Conservation (phyloP, 2,329 filamentous ascomycete genomes). For the Emergomyces pasteurianus region DNA sequence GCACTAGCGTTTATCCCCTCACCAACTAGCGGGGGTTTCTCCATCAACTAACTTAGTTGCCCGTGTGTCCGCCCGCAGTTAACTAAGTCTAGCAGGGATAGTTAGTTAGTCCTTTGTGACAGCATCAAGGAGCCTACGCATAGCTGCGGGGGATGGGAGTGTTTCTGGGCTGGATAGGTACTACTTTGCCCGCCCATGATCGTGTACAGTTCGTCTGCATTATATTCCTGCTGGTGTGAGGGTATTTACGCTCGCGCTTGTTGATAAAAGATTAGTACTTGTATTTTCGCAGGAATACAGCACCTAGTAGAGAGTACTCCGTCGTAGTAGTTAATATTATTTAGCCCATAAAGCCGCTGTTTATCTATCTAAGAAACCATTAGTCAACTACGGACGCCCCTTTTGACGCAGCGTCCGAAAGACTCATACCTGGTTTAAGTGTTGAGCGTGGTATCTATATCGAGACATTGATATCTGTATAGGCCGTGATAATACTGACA, state of each 20-base stretch:
- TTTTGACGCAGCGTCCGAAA: too few relatives aligned
- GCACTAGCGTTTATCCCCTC: not conserved
- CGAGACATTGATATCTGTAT: not conserved
- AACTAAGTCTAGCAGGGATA: not conserved
- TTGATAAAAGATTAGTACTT: not conserved
- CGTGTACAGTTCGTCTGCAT: not conserved
- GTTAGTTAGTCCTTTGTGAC: not conserved
- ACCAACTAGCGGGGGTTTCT: not conserved
- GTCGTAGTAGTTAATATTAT: too few relatives aligned
- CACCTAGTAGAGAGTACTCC: too few relatives aligned
- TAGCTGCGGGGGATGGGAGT: not conserved
- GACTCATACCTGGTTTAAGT: not conserved
- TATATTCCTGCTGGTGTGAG: not conserved
- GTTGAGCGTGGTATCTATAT: not conserved
- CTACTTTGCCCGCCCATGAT: not conserved
- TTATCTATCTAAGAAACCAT: too few relatives aligned
- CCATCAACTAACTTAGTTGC: not conserved
- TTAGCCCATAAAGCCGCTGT: too few relatives aligned
- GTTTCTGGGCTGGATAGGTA: not conserved
- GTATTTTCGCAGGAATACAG: too few relatives aligned
- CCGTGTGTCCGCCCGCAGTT: not conserved
- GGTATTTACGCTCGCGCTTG: not conserved
- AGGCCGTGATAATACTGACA: not conserved
- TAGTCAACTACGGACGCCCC: too few relatives aligned
- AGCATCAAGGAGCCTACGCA: not conserved